phyloP scores from a whole-genome alignment of 352 stramenopile genomes.

The Pythium pyrilobum region DNA sequence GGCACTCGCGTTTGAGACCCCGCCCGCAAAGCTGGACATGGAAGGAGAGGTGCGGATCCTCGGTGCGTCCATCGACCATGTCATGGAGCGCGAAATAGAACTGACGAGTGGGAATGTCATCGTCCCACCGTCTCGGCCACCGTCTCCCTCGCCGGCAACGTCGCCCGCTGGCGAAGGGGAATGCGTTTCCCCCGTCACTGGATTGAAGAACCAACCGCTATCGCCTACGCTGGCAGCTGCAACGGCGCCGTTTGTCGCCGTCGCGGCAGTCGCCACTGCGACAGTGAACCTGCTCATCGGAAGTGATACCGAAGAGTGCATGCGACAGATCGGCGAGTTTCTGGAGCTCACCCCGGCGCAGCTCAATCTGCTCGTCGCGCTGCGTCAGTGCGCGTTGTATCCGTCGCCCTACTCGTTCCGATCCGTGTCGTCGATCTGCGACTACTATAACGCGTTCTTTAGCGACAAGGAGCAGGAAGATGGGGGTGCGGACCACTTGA shows the following conservation, averaged over 20 bases:
- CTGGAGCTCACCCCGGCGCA: slow-evolving; percentile 45
- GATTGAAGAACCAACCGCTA: background rate
- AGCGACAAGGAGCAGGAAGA: slow-evolving; percentile 31
- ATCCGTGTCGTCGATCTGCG: slow-evolving; percentile 45
- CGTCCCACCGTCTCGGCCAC: background rate
- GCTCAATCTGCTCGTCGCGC: slow-evolving; percentile 59
- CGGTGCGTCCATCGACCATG: slow-evolving; percentile 45
- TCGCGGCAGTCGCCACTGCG: slow-evolving; percentile 25
- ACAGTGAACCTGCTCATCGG: slow-evolving; percentile 38
- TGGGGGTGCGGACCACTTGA: slow-evolving; percentile 24
- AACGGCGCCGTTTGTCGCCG: slow-evolving; percentile 6
- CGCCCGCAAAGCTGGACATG: slow-evolving; percentile 53
- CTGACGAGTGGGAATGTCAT: slow-evolving; percentile 3
- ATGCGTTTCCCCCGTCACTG: no score
- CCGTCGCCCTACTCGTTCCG: slow-evolving; percentile 42
- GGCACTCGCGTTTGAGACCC: slow-evolving; percentile 43
- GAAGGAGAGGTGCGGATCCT: slow-evolving; percentile 49
- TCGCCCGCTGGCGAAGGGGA: no score
- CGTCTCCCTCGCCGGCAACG: background rate
- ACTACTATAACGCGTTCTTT: slow-evolving; percentile 55
- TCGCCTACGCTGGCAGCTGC: slow-evolving; percentile 1
- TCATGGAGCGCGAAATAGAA: slow-evolving; percentile 51
- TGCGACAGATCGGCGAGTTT: slow-evolving; percentile 42
- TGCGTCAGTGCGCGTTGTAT: slow-evolving; percentile 44
- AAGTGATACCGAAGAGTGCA: slow-evolving; percentile 32